Base-by-base conservation (phyloP, 2,329 filamentous ascomycete species). In the Coniochaeta sp. region DNA sequence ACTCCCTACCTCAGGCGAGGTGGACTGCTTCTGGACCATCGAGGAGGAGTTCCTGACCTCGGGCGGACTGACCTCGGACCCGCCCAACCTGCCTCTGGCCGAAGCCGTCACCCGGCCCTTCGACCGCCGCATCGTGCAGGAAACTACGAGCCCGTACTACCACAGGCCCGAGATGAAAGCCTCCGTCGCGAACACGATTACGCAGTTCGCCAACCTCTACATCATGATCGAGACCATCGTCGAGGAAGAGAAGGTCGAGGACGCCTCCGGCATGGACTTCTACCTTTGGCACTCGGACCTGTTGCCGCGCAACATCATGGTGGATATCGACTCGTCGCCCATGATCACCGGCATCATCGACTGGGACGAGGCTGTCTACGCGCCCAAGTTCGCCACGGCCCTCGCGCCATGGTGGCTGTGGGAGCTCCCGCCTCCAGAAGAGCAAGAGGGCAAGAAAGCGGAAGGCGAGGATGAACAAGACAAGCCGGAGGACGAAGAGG, bases 281-380 rank as follows among this genome's bases (percentile, higher is more conserved):
- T 14, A 20, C 3, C 42, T 47, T 24, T 6, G 7, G 24, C 42
- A 47, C 42, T 3, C 9, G 6, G 42, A 47, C 42, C 42, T 47
- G n/a, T 47, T 47, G 22, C 42, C 42, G 24, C 42, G 42, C 22
- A 47, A 47, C 42, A 47, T 47, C 42, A 47, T 47, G 42, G 42
- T 47, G 6, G 42, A 47, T 20, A 5, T 12, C 13, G 3, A n/a
- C 24, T 9, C 6, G 3, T 47, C 42, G 22, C 42, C 42, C 3
- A 47, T 47, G 42, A 47, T 47, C 18, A 47, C 42, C 22, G 42
- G 42, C 42, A 47, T 47, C 6, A 47, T 47, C 42, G 42, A 47
- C 42, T 47, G 42, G 42, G 42, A 47, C 27, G 42, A 47, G 42
- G 42, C 42, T 4, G 27, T 47, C 42, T 47, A 20, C 42, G 42